Base-by-base conservation (phyloP, 768 basidiomycete species). In the Porphyrellus cyaneotinctus region DNA sequence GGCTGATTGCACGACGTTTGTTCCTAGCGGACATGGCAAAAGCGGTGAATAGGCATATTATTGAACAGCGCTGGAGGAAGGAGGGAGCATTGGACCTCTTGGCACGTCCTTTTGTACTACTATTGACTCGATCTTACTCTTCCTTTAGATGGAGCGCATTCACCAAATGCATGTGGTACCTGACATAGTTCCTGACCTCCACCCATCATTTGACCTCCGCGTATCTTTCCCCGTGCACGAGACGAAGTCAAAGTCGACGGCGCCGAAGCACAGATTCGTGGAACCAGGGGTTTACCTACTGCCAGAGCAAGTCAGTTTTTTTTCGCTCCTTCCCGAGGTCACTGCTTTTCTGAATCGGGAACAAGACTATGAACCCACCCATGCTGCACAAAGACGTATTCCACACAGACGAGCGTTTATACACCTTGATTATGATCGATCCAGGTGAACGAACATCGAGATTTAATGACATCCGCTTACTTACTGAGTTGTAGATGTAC, bases 101-200 rank as follows among this genome's bases (percentile, higher is more conserved):
- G 67, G 93, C 92, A 30, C 14, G 53, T 31, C 13, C 17, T 38
- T 28, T 26, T 6, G 14, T 26, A 22, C 3, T 26, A 5, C 13
- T 18, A n/a, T 38, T 13, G 2, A 44, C 24, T 26, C 43, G 14
- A 20, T 22, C n/a, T 41, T 28, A 45, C 22, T 31, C 10, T 12
- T 36, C 18, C 28, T 28, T 8, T 64, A 94, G 88, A 97, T 97
- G 92, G 90, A 97, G 65, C 87, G 95, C 64, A 64, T 98, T 41
- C 78, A 91, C 60, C 90, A 94, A 72, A 92, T 97, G 91, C 73
- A 85, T 45, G 85, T 98, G 52, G 76, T 97, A 2, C 95, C 95
- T 0, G 95, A 99, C 64, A 72, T 95, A 12, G 67, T 97, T 17
- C 82, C 89, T 1, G 73, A 73, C 33, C 64, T 95, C 9, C 80